Base-by-base conservation (phyloP, 1,139 yeast species). In the Hanseniaspora uvarum region DNA sequence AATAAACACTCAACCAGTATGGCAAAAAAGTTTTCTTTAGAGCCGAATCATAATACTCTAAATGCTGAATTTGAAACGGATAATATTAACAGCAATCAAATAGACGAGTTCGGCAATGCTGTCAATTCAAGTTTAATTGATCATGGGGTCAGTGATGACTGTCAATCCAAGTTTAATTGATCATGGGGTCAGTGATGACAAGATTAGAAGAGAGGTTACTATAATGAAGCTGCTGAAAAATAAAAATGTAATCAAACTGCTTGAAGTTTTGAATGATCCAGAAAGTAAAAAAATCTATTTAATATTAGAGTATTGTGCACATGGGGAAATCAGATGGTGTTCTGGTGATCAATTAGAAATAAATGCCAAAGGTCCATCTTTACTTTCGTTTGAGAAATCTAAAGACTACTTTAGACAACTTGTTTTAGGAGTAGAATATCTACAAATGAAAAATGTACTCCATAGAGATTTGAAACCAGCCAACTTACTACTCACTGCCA, bases 401-500 rank as follows among this genome's bases (percentile, higher is more conserved):
- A 76, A 94, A 57, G 75, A 75, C 58, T 79, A 84, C 33, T 83
- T 92, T 62, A 74, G 96, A 58, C 96, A 94, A 61, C 95, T 89
- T 12, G 75, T 89, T 4, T 72, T 86, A 34, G 99, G 98, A 0
- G 72, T 94, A 49, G 98, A 94, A 67, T 94, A 94, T 67, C 70
- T 94, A 59, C 98, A 94, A 69, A 75, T 81, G 62, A 95, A 88
- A 66, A 96, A 96, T 5, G 87, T 94, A 55, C 86, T 94, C 19
- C 99, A 94, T 68, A 78, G 99, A 57, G 99, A 94, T 68, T 92
- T 94, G 57, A 94, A 94, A 66, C 99, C 99, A 0, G 96, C 98
- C 2, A 94, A 94, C 65, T 69, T 94, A 56, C 73, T 94, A 55
- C 80, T 88, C 4, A 76, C 86, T 37, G 73, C 78, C 19, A 82